These are phyloP conservation scores for Castanea crenata DNA, from an alignment of 306 rosid genomes.

Conservation along the genomic window DNA sequence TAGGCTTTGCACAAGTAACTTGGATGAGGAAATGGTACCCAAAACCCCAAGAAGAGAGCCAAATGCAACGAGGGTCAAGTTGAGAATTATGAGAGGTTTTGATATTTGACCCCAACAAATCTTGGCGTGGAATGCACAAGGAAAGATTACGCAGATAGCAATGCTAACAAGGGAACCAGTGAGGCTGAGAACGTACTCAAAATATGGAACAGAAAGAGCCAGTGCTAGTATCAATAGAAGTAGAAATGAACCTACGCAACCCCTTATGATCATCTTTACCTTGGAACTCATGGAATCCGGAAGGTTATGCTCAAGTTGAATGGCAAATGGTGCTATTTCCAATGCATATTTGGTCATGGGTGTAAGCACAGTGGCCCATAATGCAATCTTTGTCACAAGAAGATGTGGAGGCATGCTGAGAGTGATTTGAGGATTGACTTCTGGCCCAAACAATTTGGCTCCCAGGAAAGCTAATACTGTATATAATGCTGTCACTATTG, in stretches of 20 bases:
- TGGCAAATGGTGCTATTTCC: conserved; percentile 66
- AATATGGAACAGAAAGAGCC: conserved; percentile 67
- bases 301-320: conserved; percentile 58
- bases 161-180: conserved; percentile 68
- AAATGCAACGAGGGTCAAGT: conserved; percentile 33
- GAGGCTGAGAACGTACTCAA: conserved; percentile 63
- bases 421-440: conserved; percentile 64
- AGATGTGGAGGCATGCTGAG: conserved; percentile 64
- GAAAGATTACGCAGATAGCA: conserved; percentile 45
- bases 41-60: conserved; percentile 51
- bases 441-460: conserved; percentile 61
- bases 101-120: conserved; percentile 56
- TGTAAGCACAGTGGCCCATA: conserved; percentile 73
- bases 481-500: conserved; percentile 44
- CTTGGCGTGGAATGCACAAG: conserved; percentile 59
- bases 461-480: conserved; percentile 56
- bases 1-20: conserved; percentile 30
- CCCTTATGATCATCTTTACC: conserved; percentile 41
- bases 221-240: conserved; percentile 48
- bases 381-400: conserved; percentile 52
- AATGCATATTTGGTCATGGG: conserved; percentile 85
- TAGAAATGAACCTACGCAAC: conserved; percentile 44
- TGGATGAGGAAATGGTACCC: conserved; percentile 64
- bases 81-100: conserved; percentile 35
- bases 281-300: conserved; percentile 43